A percentile compares a stretch with the other conserved stretches of the same genome.
phyloP scores from a whole-genome alignment of 2,329 filamentous ascomycete species.

The Colletotrichum brevisporum region DNA sequence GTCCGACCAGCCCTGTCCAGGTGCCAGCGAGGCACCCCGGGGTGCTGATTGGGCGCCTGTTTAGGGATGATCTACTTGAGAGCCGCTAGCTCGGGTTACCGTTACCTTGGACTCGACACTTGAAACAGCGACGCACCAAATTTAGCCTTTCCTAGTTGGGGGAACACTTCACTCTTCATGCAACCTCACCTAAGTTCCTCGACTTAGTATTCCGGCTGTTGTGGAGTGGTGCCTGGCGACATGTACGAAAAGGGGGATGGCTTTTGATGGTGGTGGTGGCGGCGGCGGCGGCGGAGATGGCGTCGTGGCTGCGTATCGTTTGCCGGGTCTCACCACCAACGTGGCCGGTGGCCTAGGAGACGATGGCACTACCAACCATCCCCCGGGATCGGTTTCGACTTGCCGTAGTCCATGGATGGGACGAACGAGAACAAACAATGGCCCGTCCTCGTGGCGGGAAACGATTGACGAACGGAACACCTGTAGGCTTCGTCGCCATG shows the following conservation, averaged over 20 bases:
- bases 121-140: slow-evolving; percentile 34
- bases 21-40: slow-evolving; percentile 6
- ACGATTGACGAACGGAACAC: too few species aligned
- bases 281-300: neutral
- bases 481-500: too few species aligned
- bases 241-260: neutral
- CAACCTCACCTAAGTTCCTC: slow-evolving; percentile 1
- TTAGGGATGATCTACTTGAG: slow-evolving; percentile 34
- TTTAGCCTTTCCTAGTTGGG: slow-evolving; percentile 19
- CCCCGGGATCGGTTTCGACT: neutral
- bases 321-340: slow-evolving; percentile 7
- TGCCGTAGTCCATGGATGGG: neutral
- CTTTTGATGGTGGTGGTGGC: too few species aligned
- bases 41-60: slow-evolving; percentile 28
- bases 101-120: slow-evolving; percentile 31
- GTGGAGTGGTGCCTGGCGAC: neutral
- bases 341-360: neutral
- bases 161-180: neutral
- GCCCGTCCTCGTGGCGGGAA: neutral
- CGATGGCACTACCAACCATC: neutral
- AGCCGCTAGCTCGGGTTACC: slow-evolving; percentile 35
- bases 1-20: slow-evolving; percentile 16
- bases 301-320: neutral
- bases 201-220: slow-evolving; percentile 8
- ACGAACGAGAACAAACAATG: slow-evolving; percentile 2